Conservation (phyloP, 306 rosid species). For the Fragaria vesca region DNA sequence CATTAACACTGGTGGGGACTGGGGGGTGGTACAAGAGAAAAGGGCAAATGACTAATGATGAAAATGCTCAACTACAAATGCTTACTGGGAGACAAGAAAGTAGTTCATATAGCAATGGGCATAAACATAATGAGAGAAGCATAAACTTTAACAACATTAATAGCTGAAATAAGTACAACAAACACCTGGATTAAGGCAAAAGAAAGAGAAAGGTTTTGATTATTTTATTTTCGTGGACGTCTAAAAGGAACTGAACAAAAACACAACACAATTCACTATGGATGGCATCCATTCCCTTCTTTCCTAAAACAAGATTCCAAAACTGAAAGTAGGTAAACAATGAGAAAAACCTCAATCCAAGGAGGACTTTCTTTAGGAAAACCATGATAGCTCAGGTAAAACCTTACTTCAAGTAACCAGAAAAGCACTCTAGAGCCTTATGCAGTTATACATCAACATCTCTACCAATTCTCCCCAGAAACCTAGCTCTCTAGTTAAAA, state of each 20-base stretch:
- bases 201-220: not conserved
- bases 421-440: not conserved
- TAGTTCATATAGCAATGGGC: not conserved
- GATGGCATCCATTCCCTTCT: not conserved
- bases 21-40: not conserved
- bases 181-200: not conserved
- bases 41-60: not conserved
- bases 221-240: not conserved
- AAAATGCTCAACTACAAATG: not conserved
- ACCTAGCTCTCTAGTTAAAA: not conserved
- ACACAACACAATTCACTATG: not conserved
- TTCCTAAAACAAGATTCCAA: not conserved
- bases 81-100: not conserved
- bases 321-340: not conserved
- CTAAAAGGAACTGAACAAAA: not conserved
- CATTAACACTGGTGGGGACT: slow-evolving; percentile 6
- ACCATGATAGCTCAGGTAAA: not conserved
- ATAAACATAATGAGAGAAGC: slow-evolving; percentile 7
- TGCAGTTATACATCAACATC: not conserved
- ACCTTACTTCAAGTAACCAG: slow-evolving; percentile 1
- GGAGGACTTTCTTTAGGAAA: not conserved
- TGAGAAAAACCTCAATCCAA: not conserved
- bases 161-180: slow-evolving; percentile 5
- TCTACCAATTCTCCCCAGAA: not conserved
- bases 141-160: not conserved